Evolutionary conservation across 345 rosid genomes (phyloP).

Genomic region (Barbarea vulgaris): DNA sequence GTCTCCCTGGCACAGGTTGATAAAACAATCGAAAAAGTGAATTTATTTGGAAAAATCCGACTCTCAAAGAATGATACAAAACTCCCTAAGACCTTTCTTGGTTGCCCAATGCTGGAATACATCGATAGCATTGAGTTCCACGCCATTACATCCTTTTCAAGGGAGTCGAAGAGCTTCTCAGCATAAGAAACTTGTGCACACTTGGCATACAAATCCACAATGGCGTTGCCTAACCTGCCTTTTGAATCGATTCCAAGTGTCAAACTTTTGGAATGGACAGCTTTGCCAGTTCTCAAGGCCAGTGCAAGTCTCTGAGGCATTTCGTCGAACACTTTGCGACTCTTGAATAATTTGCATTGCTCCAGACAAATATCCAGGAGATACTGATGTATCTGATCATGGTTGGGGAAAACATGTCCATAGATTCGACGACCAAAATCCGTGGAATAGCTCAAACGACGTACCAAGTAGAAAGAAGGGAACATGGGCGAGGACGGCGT

Average conservation of each 20-base stretch:
- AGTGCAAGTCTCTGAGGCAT: slow-evolving; percentile 53
- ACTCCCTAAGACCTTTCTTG: slow-evolving; percentile 45
- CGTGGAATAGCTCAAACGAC: slow-evolving; percentile 40
- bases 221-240: slow-evolving; percentile 58
- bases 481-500: background rate
- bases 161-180: slow-evolving; percentile 58
- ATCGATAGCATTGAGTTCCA: slow-evolving; percentile 84
- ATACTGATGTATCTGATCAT: slow-evolving; percentile 28
- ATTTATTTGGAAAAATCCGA: slow-evolving; percentile 66
- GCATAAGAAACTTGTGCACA: slow-evolving; percentile 59
- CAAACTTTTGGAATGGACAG: slow-evolving; percentile 57
- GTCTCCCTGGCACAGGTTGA: slow-evolving; percentile 66
- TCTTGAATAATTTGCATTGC: slow-evolving; percentile 52
- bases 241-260: slow-evolving; percentile 53
- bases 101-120: slow-evolving; percentile 56
- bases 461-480: slow-evolving; percentile 29
- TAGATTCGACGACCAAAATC: slow-evolving; percentile 8
- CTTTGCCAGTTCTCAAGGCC: slow-evolving; percentile 45
- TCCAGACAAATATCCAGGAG: slow-evolving; percentile 47
- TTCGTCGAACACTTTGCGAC: slow-evolving; percentile 71
- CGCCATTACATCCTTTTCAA: slow-evolving; percentile 58
- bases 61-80: slow-evolving; percentile 45
- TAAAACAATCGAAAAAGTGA: slow-evolving; percentile 68
- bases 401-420: background rate
- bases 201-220: slow-evolving; percentile 82